Conservation (phyloP, 345 rosid species). For the Abelmoschus esculentus region DNA sequence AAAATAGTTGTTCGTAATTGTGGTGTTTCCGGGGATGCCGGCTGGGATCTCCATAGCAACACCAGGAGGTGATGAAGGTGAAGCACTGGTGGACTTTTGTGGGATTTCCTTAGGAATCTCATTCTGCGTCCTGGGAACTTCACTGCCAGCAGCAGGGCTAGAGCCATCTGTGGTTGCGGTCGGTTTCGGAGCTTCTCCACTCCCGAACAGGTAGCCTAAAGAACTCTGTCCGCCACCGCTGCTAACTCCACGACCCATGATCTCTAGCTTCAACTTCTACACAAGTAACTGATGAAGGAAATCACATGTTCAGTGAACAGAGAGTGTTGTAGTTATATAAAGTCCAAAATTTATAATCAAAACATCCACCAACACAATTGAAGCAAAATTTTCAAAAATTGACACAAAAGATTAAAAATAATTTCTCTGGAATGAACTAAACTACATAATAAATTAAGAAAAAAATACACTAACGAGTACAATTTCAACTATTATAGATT, state of each 20-base stretch:
- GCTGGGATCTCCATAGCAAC: slow-evolving; percentile 49
- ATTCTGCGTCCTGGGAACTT: slow-evolving; percentile 25
- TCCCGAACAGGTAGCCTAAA: slow-evolving; percentile 67
- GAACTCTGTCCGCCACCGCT: slow-evolving; percentile 90
- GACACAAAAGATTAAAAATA: no score
- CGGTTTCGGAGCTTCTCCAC: slow-evolving; percentile 57
- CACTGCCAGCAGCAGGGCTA: slow-evolving; percentile 18
- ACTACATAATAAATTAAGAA: no score
- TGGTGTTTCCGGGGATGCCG: slow-evolving; percentile 46
- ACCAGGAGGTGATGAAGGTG: slow-evolving; percentile 25
- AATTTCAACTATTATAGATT: neutral
- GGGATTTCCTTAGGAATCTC: slow-evolving; percentile 24
- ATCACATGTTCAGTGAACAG: neutral
- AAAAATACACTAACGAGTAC: neutral
- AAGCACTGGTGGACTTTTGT: slow-evolving; percentile 19
- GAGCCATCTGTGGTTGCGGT: neutral
- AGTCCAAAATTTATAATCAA: no score
- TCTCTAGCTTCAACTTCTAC: slow-evolving; percentile 6
- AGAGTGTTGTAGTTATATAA: neutral
- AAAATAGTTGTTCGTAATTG: slow-evolving; percentile 45
- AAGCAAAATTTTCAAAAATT: no score
- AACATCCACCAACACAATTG: no score
- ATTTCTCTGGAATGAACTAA: no score
- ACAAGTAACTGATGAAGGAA: neutral
- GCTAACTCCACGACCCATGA: slow-evolving; percentile 74